phyloP scores from a whole-genome alignment of 805 yeast genomes.

The Nematodospora valgi region DNA sequence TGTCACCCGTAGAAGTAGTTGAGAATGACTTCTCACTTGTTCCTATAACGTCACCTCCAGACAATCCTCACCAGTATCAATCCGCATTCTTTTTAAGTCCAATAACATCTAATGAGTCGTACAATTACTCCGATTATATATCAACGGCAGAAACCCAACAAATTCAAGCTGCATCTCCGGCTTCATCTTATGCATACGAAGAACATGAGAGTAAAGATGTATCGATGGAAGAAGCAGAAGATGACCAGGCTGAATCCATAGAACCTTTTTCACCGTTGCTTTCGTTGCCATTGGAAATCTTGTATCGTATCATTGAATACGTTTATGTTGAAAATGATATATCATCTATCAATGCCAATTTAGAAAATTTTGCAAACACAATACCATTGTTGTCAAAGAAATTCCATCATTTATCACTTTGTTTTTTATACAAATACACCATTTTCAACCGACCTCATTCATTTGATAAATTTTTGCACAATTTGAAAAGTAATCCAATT shows the following conservation, averaged over 20 bases:
- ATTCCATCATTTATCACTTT: slow-evolving; percentile 54
- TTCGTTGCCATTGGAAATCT: slow-evolving; percentile 54
- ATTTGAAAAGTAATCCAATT: slow-evolving; percentile 40
- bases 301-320: slow-evolving; percentile 51
- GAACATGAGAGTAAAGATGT: slow-evolving; percentile 5
- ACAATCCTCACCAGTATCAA: slow-evolving; percentile 10
- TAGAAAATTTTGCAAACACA: slow-evolving; percentile 49
- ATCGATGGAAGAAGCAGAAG: too few species aligned
- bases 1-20: too few species aligned
- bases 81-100: slow-evolving; percentile 22
- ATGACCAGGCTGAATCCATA: neutral
- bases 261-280: slow-evolving; percentile 11
- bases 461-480: slow-evolving; percentile 65
- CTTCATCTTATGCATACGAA: slow-evolving; percentile 4
- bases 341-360: slow-evolving; percentile 48
- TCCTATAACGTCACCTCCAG: slow-evolving; percentile 11
- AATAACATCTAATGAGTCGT: slow-evolving; percentile 24
- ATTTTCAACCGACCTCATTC: slow-evolving; percentile 77
- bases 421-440: slow-evolving; percentile 62
- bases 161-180: slow-evolving; percentile 1
- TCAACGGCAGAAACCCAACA: neutral
- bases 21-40: slow-evolving; percentile 5
- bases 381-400: slow-evolving; percentile 55
- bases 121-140: neutral
- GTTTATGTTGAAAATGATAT: slow-evolving; percentile 54